Evolutionary conservation across 495 filamentous ascomycete genomes (phyloP), one percentile per base, ranked within the genome.

Genomic region (Penicillium crystallinum): DNA sequence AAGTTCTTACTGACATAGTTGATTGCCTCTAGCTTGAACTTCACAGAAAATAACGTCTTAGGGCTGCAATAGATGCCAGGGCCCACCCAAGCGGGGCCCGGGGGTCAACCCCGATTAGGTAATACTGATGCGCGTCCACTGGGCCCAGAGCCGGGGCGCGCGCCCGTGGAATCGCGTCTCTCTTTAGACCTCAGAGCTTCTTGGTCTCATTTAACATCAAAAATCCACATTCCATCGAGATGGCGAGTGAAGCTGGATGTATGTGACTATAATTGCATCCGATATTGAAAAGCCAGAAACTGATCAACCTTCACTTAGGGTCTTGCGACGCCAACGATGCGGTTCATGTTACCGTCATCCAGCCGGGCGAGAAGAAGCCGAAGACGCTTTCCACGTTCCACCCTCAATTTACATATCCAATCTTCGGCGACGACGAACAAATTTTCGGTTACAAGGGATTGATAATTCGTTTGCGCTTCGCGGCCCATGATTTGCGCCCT

Each of bases 361-460:
- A 78, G 54, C 80, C 86, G 1, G 69, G 73, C 11, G 65, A 77
- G 6, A 63, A 74, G 31, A 78, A 76, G 50, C 73, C 80, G 17
- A 80, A 81, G 58, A 81, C 78, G 4, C 59, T 87, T 27, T 74
- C 77, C 17, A 78, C 75, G 47, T 97, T 97, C 70, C 78, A 88
- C 51, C 93, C 93, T 2, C 80, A 79, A 59, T 93, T 92, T 67
- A 96, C 91, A 17, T 96, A 96, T 66, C 73, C 87, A 0, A 87
- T 99, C 49, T 97, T 97, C 61, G 92, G 90, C 61, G 85, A 97
- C 14, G 84, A 89, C 0, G 90, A 99, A 71, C 75, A 73, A 14
- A 92, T 99, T 44, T 92, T 96, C 56, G 93, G 93, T 19, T 96
- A 97, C 70, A 82, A 87, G 56, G 80, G 81, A 23, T 74, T 96